Conservation (phyloP, 768 basidiomycete genomes). For the Lactarius tabidus region DNA sequence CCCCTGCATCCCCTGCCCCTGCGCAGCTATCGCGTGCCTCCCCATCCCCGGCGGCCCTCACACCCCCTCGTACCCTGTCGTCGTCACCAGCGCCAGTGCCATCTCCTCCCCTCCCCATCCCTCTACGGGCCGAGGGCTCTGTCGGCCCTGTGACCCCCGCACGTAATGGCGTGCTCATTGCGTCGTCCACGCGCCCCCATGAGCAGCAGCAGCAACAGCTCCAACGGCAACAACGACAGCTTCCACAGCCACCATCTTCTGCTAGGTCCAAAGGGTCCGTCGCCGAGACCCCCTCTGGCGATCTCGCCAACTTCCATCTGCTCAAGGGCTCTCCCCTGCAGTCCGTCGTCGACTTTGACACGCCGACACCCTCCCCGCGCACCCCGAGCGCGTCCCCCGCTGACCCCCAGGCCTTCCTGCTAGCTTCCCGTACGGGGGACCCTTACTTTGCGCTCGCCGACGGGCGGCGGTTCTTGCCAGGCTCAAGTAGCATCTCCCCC, state of each 20-base stretch:
- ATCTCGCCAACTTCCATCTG: conserved; percentile 25
- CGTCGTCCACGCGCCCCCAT: not conserved
- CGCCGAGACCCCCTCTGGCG: conserved; percentile 28
- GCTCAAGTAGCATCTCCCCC: conserved; percentile 8
- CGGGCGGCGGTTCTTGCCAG: conserved; percentile 11
- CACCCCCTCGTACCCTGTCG: not conserved
- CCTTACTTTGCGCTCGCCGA: not conserved
- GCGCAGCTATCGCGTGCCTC: not conserved
- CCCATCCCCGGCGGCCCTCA: not conserved
- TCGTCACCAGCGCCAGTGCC: conserved; percentile 2
- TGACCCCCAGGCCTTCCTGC: conserved; percentile 4
- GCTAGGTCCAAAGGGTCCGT: conserved; percentile 18
- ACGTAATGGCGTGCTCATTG: not conserved
- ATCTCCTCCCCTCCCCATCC: not conserved
- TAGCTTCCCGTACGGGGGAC: not conserved
- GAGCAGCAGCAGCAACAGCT: not conserved
- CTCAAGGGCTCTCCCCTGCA: conserved; percentile 24
- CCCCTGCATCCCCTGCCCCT: not conserved
- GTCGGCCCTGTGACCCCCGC: conserved; percentile 16
- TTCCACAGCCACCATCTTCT: conserved; percentile 13
- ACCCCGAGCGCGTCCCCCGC: conserved; percentile 22
- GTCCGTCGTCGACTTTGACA: conserved; percentile 21
- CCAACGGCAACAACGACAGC: not conserved
- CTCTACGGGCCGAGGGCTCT: not conserved
- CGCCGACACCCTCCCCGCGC: conserved; percentile 24